phyloP scores from a whole-genome alignment of 1,284 basidiomycete species.

The Microbotryum lychnidis-dioicae region DNA sequence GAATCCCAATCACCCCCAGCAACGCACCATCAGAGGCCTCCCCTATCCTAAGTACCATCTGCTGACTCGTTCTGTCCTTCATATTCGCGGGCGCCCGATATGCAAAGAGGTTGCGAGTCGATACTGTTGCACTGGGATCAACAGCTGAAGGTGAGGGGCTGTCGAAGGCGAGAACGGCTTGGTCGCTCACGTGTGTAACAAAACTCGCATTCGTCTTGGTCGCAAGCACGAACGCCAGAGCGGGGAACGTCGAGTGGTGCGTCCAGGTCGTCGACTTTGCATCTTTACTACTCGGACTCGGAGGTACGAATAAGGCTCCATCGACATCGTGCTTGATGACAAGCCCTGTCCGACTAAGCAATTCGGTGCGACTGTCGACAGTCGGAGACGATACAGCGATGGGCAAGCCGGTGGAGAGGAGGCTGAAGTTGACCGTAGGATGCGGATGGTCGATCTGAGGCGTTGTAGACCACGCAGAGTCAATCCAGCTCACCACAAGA shows the following conservation, averaged over 20 bases:
- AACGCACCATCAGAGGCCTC: slow-evolving; percentile 61
- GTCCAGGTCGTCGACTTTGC: slow-evolving; percentile 50
- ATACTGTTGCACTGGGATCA: slow-evolving; percentile 46
- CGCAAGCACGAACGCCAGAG: slow-evolving; percentile 84
- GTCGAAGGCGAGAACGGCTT: slow-evolving; percentile 69
- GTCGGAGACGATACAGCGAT: slow-evolving; percentile 7
- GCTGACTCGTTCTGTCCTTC: slow-evolving; percentile 54
- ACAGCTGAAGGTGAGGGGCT: slow-evolving; percentile 8
- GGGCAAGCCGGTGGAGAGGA: slow-evolving; percentile 24
- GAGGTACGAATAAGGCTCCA: slow-evolving; percentile 58
- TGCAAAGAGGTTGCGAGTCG: slow-evolving; percentile 63
- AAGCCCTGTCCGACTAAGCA: slow-evolving; percentile 43
- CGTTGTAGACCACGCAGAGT: slow-evolving; percentile 22
- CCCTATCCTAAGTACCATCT: slow-evolving; percentile 65
- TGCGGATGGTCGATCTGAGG: slow-evolving; percentile 15
- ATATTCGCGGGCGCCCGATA: slow-evolving; percentile 53
- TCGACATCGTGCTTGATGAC: slow-evolving; percentile 74
- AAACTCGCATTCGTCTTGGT: slow-evolving; percentile 84
- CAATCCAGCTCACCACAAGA: slow-evolving; percentile 57
- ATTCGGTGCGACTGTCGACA: neutral
- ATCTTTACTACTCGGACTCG: slow-evolving; percentile 29
- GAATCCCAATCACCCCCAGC: slow-evolving; percentile 61
- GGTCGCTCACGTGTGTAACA: slow-evolving; percentile 56
- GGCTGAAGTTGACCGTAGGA: slow-evolving; percentile 1
- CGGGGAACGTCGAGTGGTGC: slow-evolving; percentile 72